Base-by-base conservation (phyloP, 2,329 filamentous ascomycete species). In the Domatiomyces globalis region DNA sequence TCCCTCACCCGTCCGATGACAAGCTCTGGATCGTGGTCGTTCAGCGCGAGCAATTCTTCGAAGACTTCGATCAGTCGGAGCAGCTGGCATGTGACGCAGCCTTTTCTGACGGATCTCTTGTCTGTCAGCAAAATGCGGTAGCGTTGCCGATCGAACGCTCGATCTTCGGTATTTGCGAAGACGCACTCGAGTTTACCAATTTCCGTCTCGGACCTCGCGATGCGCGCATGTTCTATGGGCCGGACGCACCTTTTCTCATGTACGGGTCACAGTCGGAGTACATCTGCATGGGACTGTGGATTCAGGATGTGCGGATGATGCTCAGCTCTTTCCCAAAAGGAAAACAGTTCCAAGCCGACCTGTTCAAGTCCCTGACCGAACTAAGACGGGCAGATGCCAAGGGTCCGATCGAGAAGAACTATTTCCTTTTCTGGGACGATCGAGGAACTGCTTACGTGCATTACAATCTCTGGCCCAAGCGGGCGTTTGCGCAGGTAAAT, bases 401-500 rank as follows among this genome's bases (percentile, higher is more conserved):
- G 58, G 59, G 61, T 2, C 36, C 58, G 0, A 59, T 80, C 27
- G 77, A 81, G 63, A 81, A 81, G 71, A 81, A 81, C 58, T 81
- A 70, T 67, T 81, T 81, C 55, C 54, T 77, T 2, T 81, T 81
- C 64, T 81, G 78, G 78, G 76, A 79, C 54, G 51, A 54, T 0
- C 52, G 65, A 0, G 70, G 68, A 5, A 60, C 68, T 17, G 64
- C 71, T 49, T 77, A 78, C 59, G 67, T 69, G 56, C 78, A 81
- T 60, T 72, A 79, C 60, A 75, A 79, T 55, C 60, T 78, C 1
- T 57, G 60, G 0, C 77, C 77, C 0, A 65, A 65, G 19, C 72
- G 78, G 0, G 66, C 66, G 0, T 80, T 79, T 57, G 70, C 76
- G 0, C 63, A 65, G 43, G 59, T 79, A 10, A 29, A 39, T 9